phyloP scores from a whole-genome alignment of 2,329 filamentous ascomycete species.

The Sphaerulina vaccinii region DNA sequence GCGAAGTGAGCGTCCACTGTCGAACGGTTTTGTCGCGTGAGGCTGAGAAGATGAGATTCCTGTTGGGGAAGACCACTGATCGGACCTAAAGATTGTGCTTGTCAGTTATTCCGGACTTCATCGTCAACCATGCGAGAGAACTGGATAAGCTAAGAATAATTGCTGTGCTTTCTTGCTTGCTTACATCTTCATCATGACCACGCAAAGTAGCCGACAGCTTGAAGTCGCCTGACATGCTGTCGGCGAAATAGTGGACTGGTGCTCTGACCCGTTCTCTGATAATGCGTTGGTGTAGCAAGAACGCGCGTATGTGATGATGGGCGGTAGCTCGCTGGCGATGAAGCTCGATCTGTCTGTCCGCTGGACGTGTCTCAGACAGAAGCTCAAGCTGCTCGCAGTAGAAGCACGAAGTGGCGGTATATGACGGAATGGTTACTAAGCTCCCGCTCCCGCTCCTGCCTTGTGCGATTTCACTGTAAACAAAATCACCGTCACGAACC shows the following conservation, averaged over 20 bases:
- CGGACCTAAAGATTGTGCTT: constrained; percentile 65
- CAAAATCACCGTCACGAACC: too few relatives aligned
- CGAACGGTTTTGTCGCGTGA: constrained; percentile 91
- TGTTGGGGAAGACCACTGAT: constrained; percentile 72
- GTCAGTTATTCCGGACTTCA: constrained; percentile 20
- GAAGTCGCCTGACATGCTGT: constrained; percentile 68
- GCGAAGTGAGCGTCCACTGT: constrained; percentile 70
- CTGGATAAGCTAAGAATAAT: too few relatives aligned
- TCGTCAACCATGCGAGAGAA: too few relatives aligned
- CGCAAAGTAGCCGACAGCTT: constrained; percentile 88
- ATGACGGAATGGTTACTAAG: not conserved
- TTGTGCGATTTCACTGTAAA: not conserved
- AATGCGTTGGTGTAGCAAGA: not conserved
- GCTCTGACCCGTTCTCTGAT: not conserved
- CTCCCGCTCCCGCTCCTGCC: too few relatives aligned
- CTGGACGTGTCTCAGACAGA: not conserved
- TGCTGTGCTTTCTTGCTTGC: constrained; percentile 36
- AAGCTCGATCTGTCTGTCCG: not conserved
- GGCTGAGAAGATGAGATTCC: constrained; percentile 73
- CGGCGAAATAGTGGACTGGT: not conserved
- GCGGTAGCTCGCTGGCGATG: not conserved
- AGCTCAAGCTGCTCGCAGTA: too few relatives aligned
- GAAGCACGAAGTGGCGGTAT: not conserved
- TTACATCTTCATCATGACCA: constrained; percentile 91
- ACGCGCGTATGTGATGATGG: not conserved